Conservation (phyloP, 495 filamentous ascomycete species). For the Geopyxis carbonaria region DNA sequence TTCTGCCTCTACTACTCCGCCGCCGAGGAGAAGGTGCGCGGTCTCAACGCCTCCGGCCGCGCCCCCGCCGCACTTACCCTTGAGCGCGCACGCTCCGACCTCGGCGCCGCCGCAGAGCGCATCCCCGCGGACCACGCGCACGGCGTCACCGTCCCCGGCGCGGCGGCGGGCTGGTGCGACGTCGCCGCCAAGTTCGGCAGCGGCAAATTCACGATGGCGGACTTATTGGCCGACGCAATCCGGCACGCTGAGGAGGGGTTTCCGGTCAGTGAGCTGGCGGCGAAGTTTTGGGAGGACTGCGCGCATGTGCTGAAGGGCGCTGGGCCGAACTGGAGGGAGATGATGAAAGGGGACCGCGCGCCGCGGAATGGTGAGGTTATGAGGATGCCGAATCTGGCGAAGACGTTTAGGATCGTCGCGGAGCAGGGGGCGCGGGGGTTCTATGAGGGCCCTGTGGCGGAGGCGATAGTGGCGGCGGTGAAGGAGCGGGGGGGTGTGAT, state of each 20-base stretch:
- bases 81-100: constrained; percentile 46
- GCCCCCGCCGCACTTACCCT: constrained; percentile 53
- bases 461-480: constrained; percentile 61
- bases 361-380: constrained; percentile 76
- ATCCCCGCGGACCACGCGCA: constrained; percentile 68
- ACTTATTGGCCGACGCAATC: constrained; percentile 72
- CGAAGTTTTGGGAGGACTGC: constrained; percentile 46
- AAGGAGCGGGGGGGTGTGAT: constrained; percentile 61
- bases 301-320: constrained; percentile 46
- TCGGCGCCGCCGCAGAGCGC: constrained; percentile 31
- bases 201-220: constrained; percentile 57
- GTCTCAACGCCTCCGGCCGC: constrained; percentile 82
- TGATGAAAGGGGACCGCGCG: constrained; percentile 47
- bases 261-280: constrained; percentile 66
- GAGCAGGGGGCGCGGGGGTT: constrained; percentile 76
- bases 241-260: constrained; percentile 78
- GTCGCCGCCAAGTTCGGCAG: constrained; percentile 82
- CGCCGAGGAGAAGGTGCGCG: constrained; percentile 59
- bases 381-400: constrained; percentile 64
- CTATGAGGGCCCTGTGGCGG: constrained; percentile 69
- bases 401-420: constrained; percentile 65
- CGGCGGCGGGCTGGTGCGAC: constrained; percentile 88
- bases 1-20: constrained; percentile 91
- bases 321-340: constrained; percentile 68
- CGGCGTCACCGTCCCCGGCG: constrained; percentile 72